phyloP scores from a whole-genome alignment of 176 grass and related monocot species.

The Typha latifolia region DNA sequence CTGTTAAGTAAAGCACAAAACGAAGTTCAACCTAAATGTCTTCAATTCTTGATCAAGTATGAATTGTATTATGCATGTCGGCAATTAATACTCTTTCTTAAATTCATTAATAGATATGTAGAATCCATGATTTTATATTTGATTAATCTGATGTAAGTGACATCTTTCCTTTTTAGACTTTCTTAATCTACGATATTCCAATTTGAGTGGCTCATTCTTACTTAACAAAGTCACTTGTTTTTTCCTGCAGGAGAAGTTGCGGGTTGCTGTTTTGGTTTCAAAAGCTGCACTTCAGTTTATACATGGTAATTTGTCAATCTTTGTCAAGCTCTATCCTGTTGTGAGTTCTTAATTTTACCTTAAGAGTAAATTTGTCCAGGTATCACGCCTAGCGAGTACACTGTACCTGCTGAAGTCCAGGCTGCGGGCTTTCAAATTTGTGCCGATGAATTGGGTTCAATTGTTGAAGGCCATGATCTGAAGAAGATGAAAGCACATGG shows the following conservation, averaged over 20 bases:
- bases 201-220: constrained; percentile 4
- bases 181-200: not conserved
- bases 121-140: no score
- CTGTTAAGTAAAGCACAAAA: no score
- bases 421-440: constrained; percentile 66
- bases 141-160: no score
- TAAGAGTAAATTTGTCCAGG: constrained; percentile 28
- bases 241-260: constrained; percentile 82
- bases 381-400: constrained; percentile 49
- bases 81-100: no score
- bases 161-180: no score
- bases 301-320: constrained; percentile 34
- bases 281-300: constrained; percentile 95
- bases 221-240: not conserved
- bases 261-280: constrained; percentile 86
- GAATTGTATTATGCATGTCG: no score
- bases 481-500: constrained; percentile 68
- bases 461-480: constrained; percentile 81
- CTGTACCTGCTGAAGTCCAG: constrained; percentile 56
- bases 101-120: no score
- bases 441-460: constrained; percentile 63
- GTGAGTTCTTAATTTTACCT: not conserved
- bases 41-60: no score
- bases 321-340: not conserved
- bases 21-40: no score